Evolutionary conservation across 345 rosid species (phyloP).

Genomic region (Gossypium anomalum): DNA sequence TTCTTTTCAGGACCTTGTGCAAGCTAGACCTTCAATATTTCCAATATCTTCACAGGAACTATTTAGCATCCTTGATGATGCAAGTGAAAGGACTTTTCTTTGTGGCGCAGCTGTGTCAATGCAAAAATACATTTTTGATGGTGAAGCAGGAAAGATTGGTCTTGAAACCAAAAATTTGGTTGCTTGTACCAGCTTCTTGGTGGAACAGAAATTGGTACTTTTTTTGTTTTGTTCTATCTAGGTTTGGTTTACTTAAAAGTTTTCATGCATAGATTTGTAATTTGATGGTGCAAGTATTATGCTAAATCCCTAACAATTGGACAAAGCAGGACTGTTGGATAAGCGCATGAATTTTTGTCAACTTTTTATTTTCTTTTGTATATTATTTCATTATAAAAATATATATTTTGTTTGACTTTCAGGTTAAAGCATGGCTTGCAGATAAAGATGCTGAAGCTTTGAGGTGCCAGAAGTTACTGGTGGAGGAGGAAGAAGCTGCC

Average conservation of each 20-base stretch:
- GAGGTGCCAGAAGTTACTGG: constrained; percentile 82
- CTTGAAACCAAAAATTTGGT: constrained; percentile 80
- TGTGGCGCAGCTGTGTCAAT: constrained; percentile 59
- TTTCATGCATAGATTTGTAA: constrained; percentile 5
- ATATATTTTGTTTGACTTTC: constrained; percentile 12
- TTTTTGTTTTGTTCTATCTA: constrained; percentile 9
- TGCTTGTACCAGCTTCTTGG: constrained; percentile 76
- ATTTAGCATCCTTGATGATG: constrained; percentile 83
- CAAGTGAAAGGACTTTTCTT: constrained; percentile 90
- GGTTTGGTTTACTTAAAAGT: neutral
- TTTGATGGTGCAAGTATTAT: neutral
- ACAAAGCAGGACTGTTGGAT: neutral
- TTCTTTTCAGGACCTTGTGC: constrained; percentile 72
- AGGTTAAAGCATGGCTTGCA: constrained; percentile 90
- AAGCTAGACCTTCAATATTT: constrained; percentile 57
- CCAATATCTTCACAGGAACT: constrained; percentile 74
- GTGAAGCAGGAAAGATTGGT: constrained; percentile 73
- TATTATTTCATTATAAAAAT: neutral
- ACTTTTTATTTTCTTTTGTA: neutral
- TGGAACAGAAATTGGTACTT: constrained; percentile 85
- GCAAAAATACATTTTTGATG: constrained; percentile 88
- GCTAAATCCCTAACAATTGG: neutral
- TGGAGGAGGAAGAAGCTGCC: constrained; percentile 98
- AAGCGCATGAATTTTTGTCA: neutral
- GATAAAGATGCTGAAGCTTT: constrained; percentile 95